Base-by-base conservation (phyloP, 1,139 yeast genomes). In the Lodderomyces pseudojiufengensis region DNA sequence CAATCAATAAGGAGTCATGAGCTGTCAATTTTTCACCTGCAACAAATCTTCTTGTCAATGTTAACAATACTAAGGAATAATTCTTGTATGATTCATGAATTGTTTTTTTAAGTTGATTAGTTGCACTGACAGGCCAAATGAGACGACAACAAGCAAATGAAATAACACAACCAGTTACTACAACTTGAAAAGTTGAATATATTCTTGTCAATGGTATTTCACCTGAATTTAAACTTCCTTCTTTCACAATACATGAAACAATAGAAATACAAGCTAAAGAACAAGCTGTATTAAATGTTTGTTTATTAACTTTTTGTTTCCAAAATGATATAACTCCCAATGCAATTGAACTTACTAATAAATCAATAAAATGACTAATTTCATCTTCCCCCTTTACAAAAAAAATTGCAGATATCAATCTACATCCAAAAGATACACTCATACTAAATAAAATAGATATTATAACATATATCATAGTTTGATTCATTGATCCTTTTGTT, bases 221-320 rank as follows among this genome's bases (percentile, higher is more conserved):
- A 9, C 81, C 80, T 0, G 78, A 70, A 49, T 83, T 83, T 31
- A 75, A 60, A 31, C 84, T 74, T 9, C 90, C 92, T 51, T 85
- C 95, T 49, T 82, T 80, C n/a, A 84, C 76, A 29, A 85, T 70
- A 44, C 86, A 80, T 0, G 88, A 73, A 9, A 84, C 80, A 31
- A 84, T 63, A 8, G 84, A 74, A 37, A 85, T 83, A 12, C 85
- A 78, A 0, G 94, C 87, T 36, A 85, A 63, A 0, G 88, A 78
- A 49, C 94, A 82, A 0, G 95, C 92, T 11, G 92, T 84, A 47
- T 83, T 84, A 54, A 84, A 84, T 0, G 85, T 80, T 24, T 78
- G 84, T 49, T 75, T 78, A 44, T 75, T 74, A 36, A 84, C 75
- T 44, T 73, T 69, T 49, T 81, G 87, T 48, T 85, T 85, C 69